A percentile compares a stretch with the other conserved stretches of the same genome.
These are phyloP conservation scores for Tetrahymena thermophila DNA, from an alignment of 73 alveolate species.

Conservation along the genomic window DNA sequence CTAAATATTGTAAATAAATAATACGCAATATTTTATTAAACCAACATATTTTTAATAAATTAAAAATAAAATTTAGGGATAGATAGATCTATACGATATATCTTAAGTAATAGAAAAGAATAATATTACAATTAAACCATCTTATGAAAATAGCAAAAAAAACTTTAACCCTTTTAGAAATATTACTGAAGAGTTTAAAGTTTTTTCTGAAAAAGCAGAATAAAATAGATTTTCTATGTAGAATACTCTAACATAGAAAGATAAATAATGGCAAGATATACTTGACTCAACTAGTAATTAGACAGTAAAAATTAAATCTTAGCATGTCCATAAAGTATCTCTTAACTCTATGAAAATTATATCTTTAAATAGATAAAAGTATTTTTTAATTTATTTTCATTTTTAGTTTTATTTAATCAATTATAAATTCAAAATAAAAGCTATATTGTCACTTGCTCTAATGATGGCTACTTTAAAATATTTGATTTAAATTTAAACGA, in stretches of 20 bases:
- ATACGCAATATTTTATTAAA: too few relatives aligned
- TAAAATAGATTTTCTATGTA: not conserved
- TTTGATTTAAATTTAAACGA: not conserved
- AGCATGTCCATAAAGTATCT: not conserved
- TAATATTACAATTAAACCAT: not conserved
- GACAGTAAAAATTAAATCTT: not conserved
- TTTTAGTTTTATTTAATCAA: not conserved
- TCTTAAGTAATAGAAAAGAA: not conserved
- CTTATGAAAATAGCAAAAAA: not conserved
- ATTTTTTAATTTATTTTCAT: not conserved
- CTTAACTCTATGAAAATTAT: not conserved
- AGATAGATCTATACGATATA: not conserved
- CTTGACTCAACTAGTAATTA: not conserved
- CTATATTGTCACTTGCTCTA: not conserved
- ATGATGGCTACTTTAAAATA: not conserved
- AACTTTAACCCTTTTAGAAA: not conserved
- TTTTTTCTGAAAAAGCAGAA: not conserved
- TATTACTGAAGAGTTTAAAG: not conserved
- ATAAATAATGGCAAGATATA: not conserved
- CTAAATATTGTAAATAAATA: not conserved
- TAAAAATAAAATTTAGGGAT: not conserved
- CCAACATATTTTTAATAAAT: not conserved
- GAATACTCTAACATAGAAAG: not conserved
- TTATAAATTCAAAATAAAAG: not conserved
- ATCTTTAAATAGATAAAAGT: not conserved